Evolutionary conservation across 2,329 filamentous ascomycete species (phyloP), one percentile per base, ranked within the genome.

Genomic region (Aureobasidium sp.): DNA sequence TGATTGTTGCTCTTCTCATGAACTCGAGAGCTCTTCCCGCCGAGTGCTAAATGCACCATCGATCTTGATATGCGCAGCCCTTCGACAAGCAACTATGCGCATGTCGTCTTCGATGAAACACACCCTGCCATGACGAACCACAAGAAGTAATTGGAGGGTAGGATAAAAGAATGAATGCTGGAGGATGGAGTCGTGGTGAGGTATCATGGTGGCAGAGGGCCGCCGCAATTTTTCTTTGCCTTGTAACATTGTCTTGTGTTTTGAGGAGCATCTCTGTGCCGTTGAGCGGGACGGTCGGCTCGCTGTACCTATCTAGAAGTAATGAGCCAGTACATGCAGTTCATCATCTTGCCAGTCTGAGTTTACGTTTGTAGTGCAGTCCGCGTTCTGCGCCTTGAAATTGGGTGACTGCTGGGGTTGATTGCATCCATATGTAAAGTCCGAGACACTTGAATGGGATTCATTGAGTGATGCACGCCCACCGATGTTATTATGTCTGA

Each of bases 1-100:
- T 99, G 73, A 99, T 99, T 76, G 94, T 99, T 69, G 94, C 94
- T 67, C 89, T 99, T 74, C 87, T 99, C 75, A 99, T 99, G 95
- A 99, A 97, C 89, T 96, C 94, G 64, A 95, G 94, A 82, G 89
- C 88, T 42, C 78, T 86, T 71, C 82, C 81, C 69, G 74, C 68
- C 64, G 91, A 88, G 78, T 85, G 85, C 52, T 53, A 47, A 63
- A 56, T 31, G 37, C 49, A 57, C 35, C 15, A 65, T 62, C 60
- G 35, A 50, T 11, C 39, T 45, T 61, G 35, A 53, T 39, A 61
- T 61, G 58, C 58, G 58, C 31, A 24, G 19, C 19, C 15, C 49
- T 37, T 53, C 37, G 58, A 61, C 58, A 61, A 61, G 39, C 39
- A 5, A 5, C 14, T 35, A 33, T 39, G 45, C 58, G 58, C 58